phyloP scores from a whole-genome alignment of 2,329 filamentous ascomycete species.

The Fusarium sp. region DNA sequence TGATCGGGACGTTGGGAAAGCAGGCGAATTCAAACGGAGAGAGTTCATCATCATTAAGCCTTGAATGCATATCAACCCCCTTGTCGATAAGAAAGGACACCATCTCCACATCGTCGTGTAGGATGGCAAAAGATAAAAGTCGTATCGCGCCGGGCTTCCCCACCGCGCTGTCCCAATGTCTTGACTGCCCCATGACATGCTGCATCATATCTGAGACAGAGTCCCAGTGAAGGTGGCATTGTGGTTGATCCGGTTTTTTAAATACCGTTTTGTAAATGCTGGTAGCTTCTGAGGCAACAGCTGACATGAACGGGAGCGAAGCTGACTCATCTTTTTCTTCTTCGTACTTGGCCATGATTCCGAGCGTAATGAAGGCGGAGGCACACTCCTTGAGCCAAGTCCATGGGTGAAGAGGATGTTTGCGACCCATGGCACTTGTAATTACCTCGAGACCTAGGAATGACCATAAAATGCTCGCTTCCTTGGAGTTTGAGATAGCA shows the following conservation, averaged over 20 bases:
- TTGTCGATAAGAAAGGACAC: not conserved
- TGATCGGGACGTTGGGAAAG: not conserved
- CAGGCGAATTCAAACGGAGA: slow-evolving; percentile 10
- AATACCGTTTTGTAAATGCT: not conserved
- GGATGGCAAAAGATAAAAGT: not conserved
- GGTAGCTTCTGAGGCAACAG: not conserved
- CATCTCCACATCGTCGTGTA: not conserved
- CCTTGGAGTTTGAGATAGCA: not conserved
- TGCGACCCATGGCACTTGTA: not conserved
- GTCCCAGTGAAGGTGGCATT: rapidly evolving
- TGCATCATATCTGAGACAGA: not conserved
- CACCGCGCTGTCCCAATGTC: not conserved
- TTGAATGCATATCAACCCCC: not conserved
- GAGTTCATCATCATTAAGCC: not conserved
- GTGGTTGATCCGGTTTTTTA: not conserved
- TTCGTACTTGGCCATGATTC: not conserved
- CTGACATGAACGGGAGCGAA: not conserved
- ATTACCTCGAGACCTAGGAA: not conserved
- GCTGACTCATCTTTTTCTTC: not conserved
- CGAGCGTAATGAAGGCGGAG: not conserved
- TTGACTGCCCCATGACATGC: not conserved
- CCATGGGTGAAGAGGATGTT: no score
- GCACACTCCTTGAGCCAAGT: not conserved
- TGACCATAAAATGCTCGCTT: not conserved
- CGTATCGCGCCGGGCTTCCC: not conserved